Evolutionary conservation across 23 red algal genomes (phyloP).

Genomic region (Gracilariopsis chorda): DNA sequence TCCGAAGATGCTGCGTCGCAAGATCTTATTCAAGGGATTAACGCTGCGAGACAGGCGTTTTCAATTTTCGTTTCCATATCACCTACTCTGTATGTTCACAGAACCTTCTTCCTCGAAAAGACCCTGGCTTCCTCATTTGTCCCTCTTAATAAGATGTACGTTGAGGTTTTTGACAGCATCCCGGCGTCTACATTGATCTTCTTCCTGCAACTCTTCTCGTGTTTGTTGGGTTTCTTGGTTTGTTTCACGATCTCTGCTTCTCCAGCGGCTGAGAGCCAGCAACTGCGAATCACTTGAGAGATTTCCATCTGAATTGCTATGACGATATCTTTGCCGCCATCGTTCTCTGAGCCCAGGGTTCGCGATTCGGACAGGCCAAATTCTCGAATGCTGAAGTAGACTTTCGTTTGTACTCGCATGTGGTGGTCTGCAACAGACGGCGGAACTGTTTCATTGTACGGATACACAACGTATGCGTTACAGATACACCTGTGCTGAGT

Average conservation of each 20-base stretch:
- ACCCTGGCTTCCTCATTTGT: neutral
- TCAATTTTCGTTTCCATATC: neutral
- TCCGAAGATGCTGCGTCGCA: too few species aligned
- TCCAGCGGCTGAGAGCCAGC: neutral
- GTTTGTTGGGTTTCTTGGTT: neutral
- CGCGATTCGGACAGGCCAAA: neutral
- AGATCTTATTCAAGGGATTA: too few species aligned
- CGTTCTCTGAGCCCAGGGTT: neutral
- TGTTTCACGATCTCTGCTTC: neutral
- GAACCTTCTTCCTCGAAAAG: neutral
- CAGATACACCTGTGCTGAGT: neutral
- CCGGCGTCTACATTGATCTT: neutral
- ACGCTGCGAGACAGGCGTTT: too few species aligned
- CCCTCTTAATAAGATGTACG: neutral
- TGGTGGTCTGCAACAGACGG: too few species aligned
- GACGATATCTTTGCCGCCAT: neutral
- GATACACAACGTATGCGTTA: too few species aligned
- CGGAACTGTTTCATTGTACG: too few species aligned
- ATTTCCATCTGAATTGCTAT: neutral
- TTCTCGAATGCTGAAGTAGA: neutral
- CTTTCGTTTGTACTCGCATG: too few species aligned
- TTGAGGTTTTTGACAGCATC: neutral
- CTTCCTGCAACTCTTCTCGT: neutral
- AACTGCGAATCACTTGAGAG: neutral
- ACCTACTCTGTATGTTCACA: neutral